Evolutionary conservation across 1,284 basidiomycete genomes (phyloP).

Genomic region (Ustilago loliicola): DNA sequence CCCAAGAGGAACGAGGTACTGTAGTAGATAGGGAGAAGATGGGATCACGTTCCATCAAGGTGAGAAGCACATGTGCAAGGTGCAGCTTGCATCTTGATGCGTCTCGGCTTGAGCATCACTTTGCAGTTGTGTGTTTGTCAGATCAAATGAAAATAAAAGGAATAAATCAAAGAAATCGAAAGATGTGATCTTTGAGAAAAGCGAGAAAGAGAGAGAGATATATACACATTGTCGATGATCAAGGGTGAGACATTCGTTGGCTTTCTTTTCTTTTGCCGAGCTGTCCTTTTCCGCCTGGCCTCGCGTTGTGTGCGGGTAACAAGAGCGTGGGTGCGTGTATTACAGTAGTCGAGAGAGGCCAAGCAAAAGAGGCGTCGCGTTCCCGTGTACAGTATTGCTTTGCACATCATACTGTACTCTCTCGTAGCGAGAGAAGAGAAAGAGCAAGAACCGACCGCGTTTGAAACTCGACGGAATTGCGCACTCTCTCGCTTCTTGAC

Average conservation of each 20-base stretch:
- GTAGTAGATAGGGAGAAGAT: too few relatives aligned
- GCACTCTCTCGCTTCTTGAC: neutral
- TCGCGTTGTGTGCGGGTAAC: neutral
- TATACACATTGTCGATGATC: conserved; percentile 29
- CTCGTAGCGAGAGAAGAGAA: neutral
- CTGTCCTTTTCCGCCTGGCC: neutral
- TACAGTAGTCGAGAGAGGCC: neutral
- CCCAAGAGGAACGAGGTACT: too few relatives aligned
- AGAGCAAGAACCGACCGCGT: neutral
- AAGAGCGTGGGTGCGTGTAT: too few relatives aligned
- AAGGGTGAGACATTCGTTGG: conserved; percentile 19
- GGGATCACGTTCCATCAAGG: too few relatives aligned
- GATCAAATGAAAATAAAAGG: neutral
- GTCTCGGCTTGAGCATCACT: too few relatives aligned
- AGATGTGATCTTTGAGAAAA: conserved; percentile 3
- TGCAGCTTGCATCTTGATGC: too few relatives aligned
- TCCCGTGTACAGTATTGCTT: neutral
- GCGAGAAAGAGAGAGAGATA: too few relatives aligned
- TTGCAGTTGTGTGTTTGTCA: too few relatives aligned
- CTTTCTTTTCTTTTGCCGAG: neutral
- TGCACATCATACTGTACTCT: neutral
- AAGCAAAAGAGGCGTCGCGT: conserved; percentile 6
- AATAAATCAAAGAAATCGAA: neutral
- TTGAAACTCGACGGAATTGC: conserved; percentile 14
- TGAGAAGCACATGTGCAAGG: too few relatives aligned